Conservation (phyloP, 2,329 filamentous ascomycete genomes). For the Xylaria sp. region DNA sequence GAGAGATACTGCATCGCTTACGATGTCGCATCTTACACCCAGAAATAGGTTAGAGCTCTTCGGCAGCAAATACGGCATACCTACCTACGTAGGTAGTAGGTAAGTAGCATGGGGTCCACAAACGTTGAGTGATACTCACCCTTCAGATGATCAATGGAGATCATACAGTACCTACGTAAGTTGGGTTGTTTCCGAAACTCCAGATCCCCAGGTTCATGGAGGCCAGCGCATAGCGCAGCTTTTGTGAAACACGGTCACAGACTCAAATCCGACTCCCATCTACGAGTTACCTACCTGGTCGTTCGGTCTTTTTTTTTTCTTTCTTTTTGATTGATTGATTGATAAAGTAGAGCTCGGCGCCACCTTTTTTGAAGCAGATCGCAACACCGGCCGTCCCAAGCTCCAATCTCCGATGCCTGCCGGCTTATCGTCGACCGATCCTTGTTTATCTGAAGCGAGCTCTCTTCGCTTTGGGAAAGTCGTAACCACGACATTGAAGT, state of each 20-base stretch:
- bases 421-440: too few relatives aligned
- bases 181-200: slow-evolving; percentile 18
- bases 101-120: too few relatives aligned
- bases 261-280: neutral
- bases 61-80: too few relatives aligned
- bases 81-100: too few relatives aligned
- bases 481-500: neutral
- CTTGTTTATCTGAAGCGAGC: neutral
- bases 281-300: too few relatives aligned
- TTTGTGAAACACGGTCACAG: slow-evolving; percentile 18
- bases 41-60: too few relatives aligned
- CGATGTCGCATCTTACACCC: too few relatives aligned
- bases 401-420: neutral
- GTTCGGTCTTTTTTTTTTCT: neutral
- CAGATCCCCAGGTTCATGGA: slow-evolving; percentile 10
- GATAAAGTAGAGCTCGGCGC: neutral
- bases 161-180: slow-evolving; percentile 23
- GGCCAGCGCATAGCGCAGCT: slow-evolving; percentile 1
- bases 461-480: neutral
- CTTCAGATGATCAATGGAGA: slow-evolving; percentile 13
- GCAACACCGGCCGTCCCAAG: neutral
- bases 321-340: neutral
- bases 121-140: slow-evolving; percentile 4
- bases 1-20: too few relatives aligned
- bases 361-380: neutral